Evolutionary conservation across 108 stramenopile genomes (phyloP).

Genomic region (Cyclotella choctawhatcheeana): DNA sequence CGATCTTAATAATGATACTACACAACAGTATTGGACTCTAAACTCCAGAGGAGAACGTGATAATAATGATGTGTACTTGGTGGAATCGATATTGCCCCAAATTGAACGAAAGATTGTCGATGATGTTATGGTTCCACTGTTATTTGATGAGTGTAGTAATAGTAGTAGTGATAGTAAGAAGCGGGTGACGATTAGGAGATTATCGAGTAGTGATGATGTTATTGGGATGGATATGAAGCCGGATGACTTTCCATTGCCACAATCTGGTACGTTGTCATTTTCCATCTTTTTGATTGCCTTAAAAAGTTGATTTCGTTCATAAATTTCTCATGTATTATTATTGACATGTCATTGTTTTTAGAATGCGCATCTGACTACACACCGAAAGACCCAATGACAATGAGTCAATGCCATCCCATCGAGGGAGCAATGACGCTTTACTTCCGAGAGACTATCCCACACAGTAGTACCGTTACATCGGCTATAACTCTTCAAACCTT

Average conservation of each 20-base stretch:
- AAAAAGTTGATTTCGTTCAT: background rate
- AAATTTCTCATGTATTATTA: too few relatives aligned
- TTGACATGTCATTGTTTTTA: conserved; percentile 1
- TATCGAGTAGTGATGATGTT: background rate
- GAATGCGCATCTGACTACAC: conserved; percentile 25
- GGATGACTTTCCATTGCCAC: conserved; percentile 28
- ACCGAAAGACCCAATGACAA: conserved; percentile 11
- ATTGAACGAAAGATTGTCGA: conserved; percentile 23
- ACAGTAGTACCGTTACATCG: conserved; percentile 8
- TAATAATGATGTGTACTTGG: background rate
- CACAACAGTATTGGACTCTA: conserved; percentile 22
- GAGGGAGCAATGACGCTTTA: conserved; percentile 44
- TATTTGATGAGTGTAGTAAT: conserved; percentile 30
- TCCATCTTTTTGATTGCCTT: too few relatives aligned
- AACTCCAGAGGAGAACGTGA: conserved; percentile 1
- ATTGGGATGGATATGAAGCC: conserved; percentile 36
- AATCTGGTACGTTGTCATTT: conserved; percentile 18
- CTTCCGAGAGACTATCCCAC: conserved; percentile 30
- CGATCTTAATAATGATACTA: too few relatives aligned
- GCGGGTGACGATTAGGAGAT: background rate
- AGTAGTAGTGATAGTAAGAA: too few relatives aligned
- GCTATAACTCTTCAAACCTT: conserved; percentile 16
- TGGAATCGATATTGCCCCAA: conserved; percentile 14
- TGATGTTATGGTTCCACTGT: conserved; percentile 20
- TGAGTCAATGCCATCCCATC: conserved; percentile 28